Base-by-base conservation (phyloP, 2,329 filamentous ascomycete genomes). In the Neofusicoccum sp. region DNA sequence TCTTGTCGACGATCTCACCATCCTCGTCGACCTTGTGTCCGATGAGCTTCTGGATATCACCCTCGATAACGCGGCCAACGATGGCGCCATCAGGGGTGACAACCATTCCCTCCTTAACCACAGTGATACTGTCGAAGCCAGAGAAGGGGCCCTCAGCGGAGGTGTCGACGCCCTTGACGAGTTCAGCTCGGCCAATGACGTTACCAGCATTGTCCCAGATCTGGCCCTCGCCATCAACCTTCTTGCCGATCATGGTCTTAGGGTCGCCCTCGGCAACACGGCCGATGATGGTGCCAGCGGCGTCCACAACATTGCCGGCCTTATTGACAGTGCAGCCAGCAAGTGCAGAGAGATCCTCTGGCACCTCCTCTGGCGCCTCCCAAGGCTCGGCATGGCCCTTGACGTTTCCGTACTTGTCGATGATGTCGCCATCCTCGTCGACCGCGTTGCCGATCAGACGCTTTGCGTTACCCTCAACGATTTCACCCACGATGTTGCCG, bases 261-360 rank as follows among this genome's bases (percentile, higher is more conserved):
- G 80, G 75, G 62, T 86, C 83, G 40, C 85, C 85, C 61, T 85
- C 83, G 60, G 77, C 73, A 58, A 87, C 79, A 51, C 81, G 82
- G 43, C 85, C 85, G 58, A 84, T 77, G 67, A 86, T 81, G 30
- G 78, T 78, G n/a, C 85, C 85, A 61, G 80, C 80, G 61, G 79
- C 76, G 67, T 87, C 84, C 48, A 87, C 84, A 20, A 86, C 79
- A 56, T 86, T 86, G 58, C 85, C 85, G 38, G 77, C 77, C 74
- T 87, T 87, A 78, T 87, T 87, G 70, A 87, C 82, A 14, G 79
- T 83, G 76, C 83, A 85, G 64, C 84, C 84, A 60, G 82, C 82
- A 41, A 87, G 80, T n/a, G 78, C 74, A 24, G 82, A 85, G n/a
- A 86, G 75, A 65, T 87, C 84, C 7, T 76, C 79, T 65, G 79